phyloP scores from a whole-genome alignment of 176 grass and related monocot species.

The Tuctoria greenei region DNA sequence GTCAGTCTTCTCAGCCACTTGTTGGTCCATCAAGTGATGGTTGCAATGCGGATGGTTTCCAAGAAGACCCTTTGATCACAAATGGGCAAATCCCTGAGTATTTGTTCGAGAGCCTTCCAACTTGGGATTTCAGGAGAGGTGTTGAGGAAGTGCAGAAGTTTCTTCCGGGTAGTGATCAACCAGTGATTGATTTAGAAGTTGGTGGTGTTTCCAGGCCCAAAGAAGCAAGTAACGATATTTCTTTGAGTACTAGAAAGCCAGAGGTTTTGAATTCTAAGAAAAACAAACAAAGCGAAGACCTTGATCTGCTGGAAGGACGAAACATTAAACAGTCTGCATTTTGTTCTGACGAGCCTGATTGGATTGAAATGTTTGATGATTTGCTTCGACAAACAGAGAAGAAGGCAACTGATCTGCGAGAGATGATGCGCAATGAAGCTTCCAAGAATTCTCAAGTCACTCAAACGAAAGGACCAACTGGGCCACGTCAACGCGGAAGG shows the following conservation, averaged over 20 bases:
- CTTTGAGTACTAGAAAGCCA: constrained; percentile 24
- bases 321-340: constrained; percentile 81
- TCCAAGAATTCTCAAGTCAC: constrained; percentile 50
- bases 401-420: constrained; percentile 61
- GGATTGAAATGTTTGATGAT: constrained; percentile 84
- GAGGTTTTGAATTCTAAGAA: constrained; percentile 49
- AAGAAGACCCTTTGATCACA: constrained; percentile 73
- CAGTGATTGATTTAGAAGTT: constrained; percentile 54
- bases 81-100: constrained; percentile 57
- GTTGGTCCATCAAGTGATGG: constrained; percentile 33
- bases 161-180: constrained; percentile 46
- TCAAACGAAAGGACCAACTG: constrained; percentile 49
- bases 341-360: constrained; percentile 64
- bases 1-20: constrained; percentile 26
- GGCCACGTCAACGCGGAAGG: constrained; percentile 54
- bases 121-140: constrained; percentile 90
- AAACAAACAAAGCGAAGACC: constrained; percentile 63
- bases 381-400: constrained; percentile 68
- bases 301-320: constrained; percentile 81
- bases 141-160: constrained; percentile 75
- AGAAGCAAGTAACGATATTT: constrained; percentile 25
- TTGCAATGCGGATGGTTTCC: constrained; percentile 11
- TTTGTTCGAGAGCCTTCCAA: constrained; percentile 78
- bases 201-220: constrained; percentile 30
- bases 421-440: constrained; percentile 73